Base-by-base conservation (phyloP, 2,329 filamentous ascomycete genomes). In the Tolypocladium endophyticum region DNA sequence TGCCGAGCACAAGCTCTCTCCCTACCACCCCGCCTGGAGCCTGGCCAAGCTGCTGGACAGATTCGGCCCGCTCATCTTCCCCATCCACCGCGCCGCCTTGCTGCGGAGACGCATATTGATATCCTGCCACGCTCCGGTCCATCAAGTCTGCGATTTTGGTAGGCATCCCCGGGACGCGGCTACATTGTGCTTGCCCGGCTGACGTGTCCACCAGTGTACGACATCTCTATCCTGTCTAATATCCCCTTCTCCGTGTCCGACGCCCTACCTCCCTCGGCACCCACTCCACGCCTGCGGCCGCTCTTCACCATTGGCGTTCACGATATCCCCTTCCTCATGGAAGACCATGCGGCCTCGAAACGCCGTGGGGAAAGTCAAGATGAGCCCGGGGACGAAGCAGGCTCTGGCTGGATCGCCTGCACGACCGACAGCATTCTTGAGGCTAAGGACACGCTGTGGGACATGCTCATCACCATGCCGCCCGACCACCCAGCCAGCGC, bases 231-330 rank as follows among this genome's bases (percentile, higher is more conserved):
- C 58, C 80, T 99, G 39, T 92, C 92, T 53, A 96, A 92, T 66
- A 87, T 97, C 52, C 92, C 94, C 35, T 80, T 87, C 43, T 85
- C 88, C 36, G 82, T 92, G 52, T 79, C 82, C 60, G 85, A 92
- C 57, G 76, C 87, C 18, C 78, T 96, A n/a, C 83, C 87, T 25
- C 72, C 82, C 0, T 79, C 80, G 33, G 80, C 83, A 4, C 79
- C 85, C 33, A 80, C 83, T 1, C 80, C 88, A 61, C 81, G 90
- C 61, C 80, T 94, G 36, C 84, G 87, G 30, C 89, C 93, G 0
- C 81, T 99, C n/a, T 99, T 97, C 76, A 92, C 88, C 58, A 83
- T 99, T 61, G 94, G 94, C 56, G 87, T 99, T 20, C 90, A 96
- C 71, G 94, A 99, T 69, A 96, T 99, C 56, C 84, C 89, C 6